phyloP scores from a whole-genome alignment of 208 protist species.

The Trypanosoma congolense region DNA sequence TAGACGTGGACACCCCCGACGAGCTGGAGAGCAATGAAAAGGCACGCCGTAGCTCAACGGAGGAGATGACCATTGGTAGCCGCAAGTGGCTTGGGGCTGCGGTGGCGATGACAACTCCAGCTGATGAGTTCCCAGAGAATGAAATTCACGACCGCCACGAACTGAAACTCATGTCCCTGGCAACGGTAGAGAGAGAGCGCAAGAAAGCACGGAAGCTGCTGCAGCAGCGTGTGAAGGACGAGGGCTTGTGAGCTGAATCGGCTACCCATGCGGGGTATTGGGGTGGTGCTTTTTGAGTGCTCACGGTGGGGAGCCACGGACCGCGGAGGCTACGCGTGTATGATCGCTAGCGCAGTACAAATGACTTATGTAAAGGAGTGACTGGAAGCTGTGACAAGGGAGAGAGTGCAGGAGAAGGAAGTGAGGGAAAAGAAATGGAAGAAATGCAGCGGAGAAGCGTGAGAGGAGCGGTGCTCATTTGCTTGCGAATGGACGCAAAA shows the following conservation, averaged over 20 bases:
- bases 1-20: background rate
- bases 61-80: conserved; percentile 20
- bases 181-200: conserved; percentile 78
- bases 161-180: conserved; percentile 87
- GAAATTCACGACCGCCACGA: conserved; percentile 82
- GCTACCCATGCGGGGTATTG: conserved; percentile 1
- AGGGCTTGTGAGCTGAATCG: conserved; percentile 16
- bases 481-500: no score
- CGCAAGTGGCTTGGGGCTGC: conserved; percentile 7
- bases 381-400: conserved; percentile 8
- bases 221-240: conserved; percentile 44
- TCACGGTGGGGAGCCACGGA: no score
- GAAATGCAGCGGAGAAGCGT: no score
- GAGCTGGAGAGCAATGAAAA: background rate
- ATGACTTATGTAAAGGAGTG: conserved; percentile 3
- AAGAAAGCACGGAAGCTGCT: conserved; percentile 75
- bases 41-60: conserved; percentile 13
- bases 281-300: conserved; percentile 1
- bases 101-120: background rate
- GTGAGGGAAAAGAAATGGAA: background rate
- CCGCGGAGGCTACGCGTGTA: no score
- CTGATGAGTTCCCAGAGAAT: conserved; percentile 82
- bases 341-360: no score
- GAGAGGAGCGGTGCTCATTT: no score
- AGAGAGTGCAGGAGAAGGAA: background rate